A percentile compares a stretch with the other conserved stretches of the same genome.
phyloP scores from a whole-genome alignment of 176 grass and related monocot genomes.

The Oryza longistaminata region DNA sequence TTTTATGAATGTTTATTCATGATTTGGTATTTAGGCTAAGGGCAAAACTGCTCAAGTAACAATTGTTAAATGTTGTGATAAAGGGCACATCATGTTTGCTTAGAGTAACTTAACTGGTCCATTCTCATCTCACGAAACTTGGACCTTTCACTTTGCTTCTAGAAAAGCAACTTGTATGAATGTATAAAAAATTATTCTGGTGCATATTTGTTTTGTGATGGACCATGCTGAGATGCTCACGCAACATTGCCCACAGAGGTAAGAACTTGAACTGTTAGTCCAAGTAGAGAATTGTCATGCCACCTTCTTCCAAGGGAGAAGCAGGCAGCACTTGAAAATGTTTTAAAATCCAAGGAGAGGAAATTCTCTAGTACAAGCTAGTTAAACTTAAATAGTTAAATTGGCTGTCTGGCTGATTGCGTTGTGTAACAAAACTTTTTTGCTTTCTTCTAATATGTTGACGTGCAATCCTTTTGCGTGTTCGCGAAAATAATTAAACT shows the following conservation, averaged over 20 bases:
- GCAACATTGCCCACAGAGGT: background rate
- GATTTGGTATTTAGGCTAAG: background rate
- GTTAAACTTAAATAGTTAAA: no score
- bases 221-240: background rate
- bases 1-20: background rate
- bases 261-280: slow-evolving; percentile 26
- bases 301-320: background rate
- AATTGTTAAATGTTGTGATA: background rate
- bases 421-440: no score
- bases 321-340: background rate
- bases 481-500: no score
- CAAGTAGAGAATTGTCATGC: background rate
- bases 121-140: slow-evolving; percentile 12
- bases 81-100: background rate
- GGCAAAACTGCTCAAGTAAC: background rate
- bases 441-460: no score
- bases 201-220: slow-evolving; percentile 12
- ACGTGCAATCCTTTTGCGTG: no score
- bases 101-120: background rate
- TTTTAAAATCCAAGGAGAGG: no score
- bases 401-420: no score
- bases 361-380: no score
- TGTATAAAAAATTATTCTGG: background rate
- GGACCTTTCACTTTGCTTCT: background rate
- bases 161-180: slow-evolving; percentile 17